phyloP scores from a whole-genome alignment of 2,329 filamentous ascomycete species.

The Colletotrichum costaricense region DNA sequence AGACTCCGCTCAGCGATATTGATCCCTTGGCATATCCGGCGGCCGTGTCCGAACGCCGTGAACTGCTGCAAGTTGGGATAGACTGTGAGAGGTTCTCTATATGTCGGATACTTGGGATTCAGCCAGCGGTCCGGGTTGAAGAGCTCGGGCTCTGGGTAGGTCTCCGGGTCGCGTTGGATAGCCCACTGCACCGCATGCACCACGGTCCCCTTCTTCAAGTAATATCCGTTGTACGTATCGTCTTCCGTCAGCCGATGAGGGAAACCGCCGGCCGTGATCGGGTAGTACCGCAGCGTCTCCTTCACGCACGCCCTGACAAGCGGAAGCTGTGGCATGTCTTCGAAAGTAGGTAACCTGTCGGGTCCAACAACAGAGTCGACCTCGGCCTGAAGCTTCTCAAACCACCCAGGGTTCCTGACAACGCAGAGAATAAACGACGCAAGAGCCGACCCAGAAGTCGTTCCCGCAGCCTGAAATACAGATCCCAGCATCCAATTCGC shows the following conservation, averaged over 20 bases:
- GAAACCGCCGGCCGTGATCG: slow-evolving; percentile 55
- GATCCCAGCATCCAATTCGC: slow-evolving; percentile 44
- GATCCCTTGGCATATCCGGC: slow-evolving; percentile 58
- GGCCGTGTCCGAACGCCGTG: slow-evolving; percentile 64
- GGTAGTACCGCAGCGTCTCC: slow-evolving; percentile 62
- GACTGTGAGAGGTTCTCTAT: slow-evolving; percentile 50
- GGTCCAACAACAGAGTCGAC: slow-evolving; percentile 50
- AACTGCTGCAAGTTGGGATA: slow-evolving; percentile 54
- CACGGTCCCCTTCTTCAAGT: slow-evolving; percentile 61
- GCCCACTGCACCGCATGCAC: slow-evolving; percentile 64
- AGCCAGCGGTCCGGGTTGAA: slow-evolving; percentile 55
- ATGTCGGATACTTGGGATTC: slow-evolving; percentile 50
- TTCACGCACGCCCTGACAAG: slow-evolving; percentile 51
- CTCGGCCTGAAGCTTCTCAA: slow-evolving; percentile 50
- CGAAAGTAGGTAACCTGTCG: slow-evolving; percentile 47
- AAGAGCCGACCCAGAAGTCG: slow-evolving; percentile 47
- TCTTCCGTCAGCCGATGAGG: slow-evolving; percentile 62
- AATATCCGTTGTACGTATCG: slow-evolving; percentile 63
- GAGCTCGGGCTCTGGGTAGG: slow-evolving; percentile 50
- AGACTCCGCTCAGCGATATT: slow-evolving; percentile 55
- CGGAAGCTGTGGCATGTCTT: slow-evolving; percentile 50
- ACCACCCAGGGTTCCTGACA: slow-evolving; percentile 46
- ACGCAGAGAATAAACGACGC: slow-evolving; percentile 43
- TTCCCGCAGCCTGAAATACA: slow-evolving; percentile 50
- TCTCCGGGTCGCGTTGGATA: slow-evolving; percentile 56